Evolutionary conservation across 176 grass and related monocot genomes (phyloP), one percentile per base, ranked within the genome.

Genomic region (Zizania latifolia): DNA sequence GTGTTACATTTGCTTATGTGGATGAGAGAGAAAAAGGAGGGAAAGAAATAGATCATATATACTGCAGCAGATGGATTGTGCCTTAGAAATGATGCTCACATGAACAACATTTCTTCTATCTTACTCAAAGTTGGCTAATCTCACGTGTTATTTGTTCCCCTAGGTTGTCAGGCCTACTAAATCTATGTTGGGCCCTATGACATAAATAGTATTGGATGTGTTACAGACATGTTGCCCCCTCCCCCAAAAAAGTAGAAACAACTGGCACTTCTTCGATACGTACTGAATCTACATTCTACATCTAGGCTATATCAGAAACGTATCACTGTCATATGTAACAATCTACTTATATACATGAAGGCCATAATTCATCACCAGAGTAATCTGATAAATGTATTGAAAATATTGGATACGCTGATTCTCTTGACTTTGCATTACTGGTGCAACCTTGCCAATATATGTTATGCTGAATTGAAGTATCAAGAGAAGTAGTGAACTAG

Each of bases 391-490:
- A 48, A 8, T 31, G 14, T 69, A 10, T 67, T 67, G 36, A 67
- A 15, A 67, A 63, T 9, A 10, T 67, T 6, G 38, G 24, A 69
- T 10, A 15, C 24, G 3, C 24, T 69, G 59, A 34, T 60, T 60
- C 29, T 60, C 5, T 60, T 27, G 26, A 17, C 28, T 60, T 35
- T 35, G 40, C 14, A 10, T 4, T 37, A 51, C 36, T 27, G 8
- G 8, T 60, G 8, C 10, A 46, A 22, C n/a, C 3, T 37, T 58
- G 10, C 2, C 8, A 63, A 35, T 72, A 10, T 64, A 28, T 24
- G 41, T 67, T 67, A 19, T 66, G 62, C 9, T 2, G 34, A 78
- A 68, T 58, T 17, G 14, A 68, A 74, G 41, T 70, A 62, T 69
- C n/a, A 62, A 65, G 12, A 59, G 60, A 48, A 70, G 50, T 69